Base-by-base conservation (phyloP, 805 yeast genomes). In the Trichomonascus vanleenenianus region DNA sequence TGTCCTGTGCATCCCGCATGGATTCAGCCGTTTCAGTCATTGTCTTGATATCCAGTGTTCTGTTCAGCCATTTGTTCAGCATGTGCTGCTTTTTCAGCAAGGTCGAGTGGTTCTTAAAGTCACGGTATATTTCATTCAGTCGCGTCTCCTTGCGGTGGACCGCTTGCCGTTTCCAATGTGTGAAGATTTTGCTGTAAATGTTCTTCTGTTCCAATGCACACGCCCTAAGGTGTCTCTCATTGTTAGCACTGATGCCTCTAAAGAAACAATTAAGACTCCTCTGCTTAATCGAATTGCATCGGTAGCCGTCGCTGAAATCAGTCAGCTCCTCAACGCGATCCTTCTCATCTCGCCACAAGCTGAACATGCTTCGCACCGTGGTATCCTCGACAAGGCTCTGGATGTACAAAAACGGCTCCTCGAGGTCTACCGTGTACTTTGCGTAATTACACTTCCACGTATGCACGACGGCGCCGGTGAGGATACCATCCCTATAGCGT, bases 11-110 rank as follows among this genome's bases (percentile, higher is more conserved):
- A 12, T 33, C 30, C 20, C n/a, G 30, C 22, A 35, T 30, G 6
- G 35, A 14, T 2, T 22, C 35, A 10, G 43, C 36, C 5, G 16
- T 30, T 8, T 15, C 36, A 27, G 20, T 3, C 30, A 31, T 14
- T 41, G 34, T 16, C 18, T 8, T 22, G 11, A 40, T 10, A n/a
- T 40, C 30, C 30, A 15, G 25, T 2, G 25, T 9, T 5, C 25
- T 18, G 12, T 35, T 19, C n/a, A 40, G 16, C 55, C 52, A 50
- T 4, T 22, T 32, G 6, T 30, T 20, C 11, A 51, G 37, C 12
- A 30, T 14, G n/a, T 7, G 16, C 16, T 9, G 22, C 19, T 30
- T 25, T 8, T 11, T n/a, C n/a, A 9, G 20, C 3, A 14, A 8
- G 4, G 30, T 16, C 30, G 14, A 32, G 11, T 40, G 22, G 8